phyloP scores from a whole-genome alignment of 2,329 filamentous ascomycete genomes.

The Claviceps humidiphila region DNA sequence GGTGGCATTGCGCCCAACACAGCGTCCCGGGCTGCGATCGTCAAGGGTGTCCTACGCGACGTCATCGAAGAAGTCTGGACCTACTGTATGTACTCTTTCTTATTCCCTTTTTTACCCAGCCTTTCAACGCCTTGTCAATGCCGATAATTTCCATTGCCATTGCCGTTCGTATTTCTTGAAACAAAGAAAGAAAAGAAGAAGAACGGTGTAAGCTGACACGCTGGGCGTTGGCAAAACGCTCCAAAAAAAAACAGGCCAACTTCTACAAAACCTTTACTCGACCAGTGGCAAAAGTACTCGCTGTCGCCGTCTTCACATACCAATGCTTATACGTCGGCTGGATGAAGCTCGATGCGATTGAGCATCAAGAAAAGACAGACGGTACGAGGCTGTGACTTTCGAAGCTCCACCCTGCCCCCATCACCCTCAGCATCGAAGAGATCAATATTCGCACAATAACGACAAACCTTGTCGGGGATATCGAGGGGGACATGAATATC shows the following conservation, averaged over 20 bases:
- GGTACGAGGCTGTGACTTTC: conserved; percentile 25
- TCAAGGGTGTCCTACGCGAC: conserved; percentile 13
- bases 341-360: conserved; percentile 60
- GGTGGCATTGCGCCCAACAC: background rate
- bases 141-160: too few relatives aligned
- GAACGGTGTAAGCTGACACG: background rate
- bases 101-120: too few relatives aligned
- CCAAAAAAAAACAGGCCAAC: conserved; percentile 29
- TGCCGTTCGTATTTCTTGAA: too few relatives aligned
- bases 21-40: background rate
- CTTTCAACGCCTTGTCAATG: too few relatives aligned
- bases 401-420: too few relatives aligned
- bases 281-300: conserved; percentile 59
- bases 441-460: too few relatives aligned
- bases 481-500: too few relatives aligned
- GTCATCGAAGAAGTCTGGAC: conserved; percentile 12
- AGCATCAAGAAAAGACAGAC: conserved; percentile 46
- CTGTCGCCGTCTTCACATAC: conserved; percentile 66
- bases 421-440: too few relatives aligned
- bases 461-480: too few relatives aligned
- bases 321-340: conserved; percentile 65
- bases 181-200: background rate
- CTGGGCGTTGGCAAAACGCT: background rate
- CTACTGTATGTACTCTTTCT: conserved; percentile 12
- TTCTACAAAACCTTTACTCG: conserved; percentile 68